These are phyloP conservation scores for Candida morakotiae DNA, from an alignment of 805 yeast species.

Conservation along the genomic window DNA sequence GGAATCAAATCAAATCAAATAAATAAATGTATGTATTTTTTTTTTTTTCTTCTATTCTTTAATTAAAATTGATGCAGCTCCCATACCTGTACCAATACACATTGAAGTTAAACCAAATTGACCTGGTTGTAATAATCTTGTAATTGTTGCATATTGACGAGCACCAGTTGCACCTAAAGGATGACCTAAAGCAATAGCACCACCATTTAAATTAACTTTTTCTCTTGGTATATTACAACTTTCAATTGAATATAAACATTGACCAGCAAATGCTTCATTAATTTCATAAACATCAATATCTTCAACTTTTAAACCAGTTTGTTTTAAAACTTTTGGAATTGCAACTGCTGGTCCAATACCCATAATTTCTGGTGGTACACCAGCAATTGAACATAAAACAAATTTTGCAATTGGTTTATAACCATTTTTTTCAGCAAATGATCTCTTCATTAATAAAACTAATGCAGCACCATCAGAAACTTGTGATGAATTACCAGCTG, in stretches of 20 bases:
- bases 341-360: constrained; percentile 98
- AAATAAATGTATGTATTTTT: neutral
- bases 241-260: constrained; percentile 72
- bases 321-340: constrained; percentile 75
- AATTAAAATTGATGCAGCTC: constrained; percentile 85
- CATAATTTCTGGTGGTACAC: constrained; percentile 97
- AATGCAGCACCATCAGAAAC: constrained; percentile 95
- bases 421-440: constrained; percentile 70
- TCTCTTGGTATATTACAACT: constrained; percentile 59
- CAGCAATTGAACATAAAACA: constrained; percentile 73
- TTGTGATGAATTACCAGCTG: constrained; percentile 96
- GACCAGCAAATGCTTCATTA: constrained; percentile 97
- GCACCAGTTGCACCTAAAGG: constrained; percentile 72
- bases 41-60: constrained; percentile 64
- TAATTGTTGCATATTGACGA: constrained; percentile 84
- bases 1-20: too few relatives aligned
- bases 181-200: constrained; percentile 95
- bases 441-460: constrained; percentile 78
- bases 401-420: constrained; percentile 76
- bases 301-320: constrained; percentile 51
- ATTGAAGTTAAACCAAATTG: constrained; percentile 88
- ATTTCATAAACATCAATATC: constrained; percentile 81
- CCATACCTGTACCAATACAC: constrained; percentile 99
- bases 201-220: constrained; percentile 82
- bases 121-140: constrained; percentile 74